Percentiles rank a stretch among this genome's conserved stretches.
phyloP scores from a whole-genome alignment of 2,329 filamentous ascomycete species.

The Calonectria hawksworthii region DNA sequence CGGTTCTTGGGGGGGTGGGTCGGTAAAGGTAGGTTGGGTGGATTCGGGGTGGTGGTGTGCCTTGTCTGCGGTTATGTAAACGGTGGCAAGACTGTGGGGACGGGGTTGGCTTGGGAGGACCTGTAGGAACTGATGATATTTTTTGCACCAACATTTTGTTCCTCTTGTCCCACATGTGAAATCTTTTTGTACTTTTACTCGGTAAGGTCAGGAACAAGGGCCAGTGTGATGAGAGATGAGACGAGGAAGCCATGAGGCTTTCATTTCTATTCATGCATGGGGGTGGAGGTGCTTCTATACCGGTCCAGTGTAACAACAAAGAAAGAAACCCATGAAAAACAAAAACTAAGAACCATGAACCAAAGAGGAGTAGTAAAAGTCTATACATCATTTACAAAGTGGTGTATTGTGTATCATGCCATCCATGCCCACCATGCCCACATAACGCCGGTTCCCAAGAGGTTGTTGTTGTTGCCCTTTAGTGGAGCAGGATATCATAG shows the following conservation, averaged over 20 bases:
- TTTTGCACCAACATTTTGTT: slow-evolving; percentile 34
- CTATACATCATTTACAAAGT: slow-evolving; percentile 13
- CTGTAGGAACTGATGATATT: slow-evolving; percentile 46
- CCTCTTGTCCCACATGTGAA: background rate
- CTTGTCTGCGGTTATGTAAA: slow-evolving; percentile 43
- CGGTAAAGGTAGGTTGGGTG: slow-evolving; percentile 27
- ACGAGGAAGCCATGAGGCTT: slow-evolving; percentile 11
- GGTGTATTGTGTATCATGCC: background rate
- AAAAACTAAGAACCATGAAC: no score
- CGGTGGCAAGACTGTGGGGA: slow-evolving; percentile 34
- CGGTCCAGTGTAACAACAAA: background rate
- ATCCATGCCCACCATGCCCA: background rate
- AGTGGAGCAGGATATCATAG: slow-evolving; percentile 76
- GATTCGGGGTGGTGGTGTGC: slow-evolving; percentile 22
- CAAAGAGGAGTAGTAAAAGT: slow-evolving; percentile 27
- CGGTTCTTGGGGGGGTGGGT: slow-evolving; percentile 42
- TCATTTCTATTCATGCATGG: slow-evolving; percentile 26
- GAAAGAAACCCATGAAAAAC: background rate
- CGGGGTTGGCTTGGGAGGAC: slow-evolving; percentile 32
- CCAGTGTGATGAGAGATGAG: background rate
- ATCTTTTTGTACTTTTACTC: background rate
- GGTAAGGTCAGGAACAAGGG: background rate
- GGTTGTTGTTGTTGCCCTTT: slow-evolving; percentile 6
- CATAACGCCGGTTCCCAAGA: slow-evolving; percentile 28
- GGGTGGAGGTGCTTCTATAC: slow-evolving; percentile 28